These are phyloP conservation scores for Phlebiopsis gigantea DNA, from an alignment of 768 basidiomycete species.

Conservation along the genomic window DNA sequence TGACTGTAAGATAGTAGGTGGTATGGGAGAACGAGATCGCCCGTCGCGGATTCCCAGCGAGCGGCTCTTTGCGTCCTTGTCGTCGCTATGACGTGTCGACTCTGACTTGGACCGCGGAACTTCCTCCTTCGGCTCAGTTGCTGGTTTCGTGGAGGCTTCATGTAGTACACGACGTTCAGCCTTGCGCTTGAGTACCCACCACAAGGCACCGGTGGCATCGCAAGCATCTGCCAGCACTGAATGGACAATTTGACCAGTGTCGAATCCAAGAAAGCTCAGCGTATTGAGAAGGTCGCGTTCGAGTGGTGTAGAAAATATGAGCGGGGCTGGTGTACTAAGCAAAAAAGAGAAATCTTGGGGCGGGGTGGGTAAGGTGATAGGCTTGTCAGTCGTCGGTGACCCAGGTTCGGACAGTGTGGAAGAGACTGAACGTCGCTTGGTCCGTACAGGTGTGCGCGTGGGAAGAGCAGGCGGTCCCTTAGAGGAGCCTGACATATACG, in stretches of 20 bases:
- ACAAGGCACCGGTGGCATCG: constrained; percentile 83
- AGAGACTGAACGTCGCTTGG: constrained; percentile 93
- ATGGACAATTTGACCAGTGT: constrained; percentile 93
- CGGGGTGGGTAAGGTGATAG: constrained; percentile 27
- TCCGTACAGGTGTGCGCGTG: constrained; percentile 86
- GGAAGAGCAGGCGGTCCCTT: constrained; percentile 55
- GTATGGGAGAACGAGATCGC: constrained; percentile 15
- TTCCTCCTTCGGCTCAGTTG: constrained; percentile 18
- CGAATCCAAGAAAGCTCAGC: constrained; percentile 76
- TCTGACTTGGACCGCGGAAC: constrained; percentile 7
- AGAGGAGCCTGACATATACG: constrained; percentile 4
- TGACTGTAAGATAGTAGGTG: constrained; percentile 19
- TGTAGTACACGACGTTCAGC: constrained; percentile 55
- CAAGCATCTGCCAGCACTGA: constrained; percentile 90
- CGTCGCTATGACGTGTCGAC: constrained; percentile 7
- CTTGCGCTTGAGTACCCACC: constrained; percentile 94
- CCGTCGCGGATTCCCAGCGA: constrained; percentile 4
- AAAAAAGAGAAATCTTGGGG: constrained; percentile 57
- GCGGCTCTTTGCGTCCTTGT: constrained; percentile 9
- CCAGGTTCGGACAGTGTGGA: constrained; percentile 70
- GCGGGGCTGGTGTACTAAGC: constrained; percentile 60
- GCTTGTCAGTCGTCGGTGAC: constrained; percentile 45
- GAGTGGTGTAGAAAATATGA: constrained; percentile 81
- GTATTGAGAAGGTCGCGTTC: constrained; percentile 78
- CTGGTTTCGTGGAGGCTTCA: constrained; percentile 26